These are phyloP conservation scores for Tolypocladium guangdongense DNA, from an alignment of 2,329 filamentous ascomycete genomes.

Conservation along the genomic window DNA sequence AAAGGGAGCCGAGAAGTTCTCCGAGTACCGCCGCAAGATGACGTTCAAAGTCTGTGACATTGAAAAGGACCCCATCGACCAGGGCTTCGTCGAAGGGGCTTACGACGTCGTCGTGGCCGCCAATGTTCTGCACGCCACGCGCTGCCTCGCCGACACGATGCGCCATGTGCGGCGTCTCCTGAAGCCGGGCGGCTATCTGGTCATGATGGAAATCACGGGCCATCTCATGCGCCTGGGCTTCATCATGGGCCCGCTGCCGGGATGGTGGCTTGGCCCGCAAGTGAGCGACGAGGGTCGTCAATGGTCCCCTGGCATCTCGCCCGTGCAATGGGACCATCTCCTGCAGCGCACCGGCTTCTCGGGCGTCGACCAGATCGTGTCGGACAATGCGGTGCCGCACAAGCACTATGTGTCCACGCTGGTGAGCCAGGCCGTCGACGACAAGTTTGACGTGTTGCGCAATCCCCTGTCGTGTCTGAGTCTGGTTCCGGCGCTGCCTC, in stretches of 20 bases:
- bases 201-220: conserved; percentile 4
- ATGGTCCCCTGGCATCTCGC: background rate
- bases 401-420: background rate
- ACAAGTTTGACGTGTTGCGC: background rate
- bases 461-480: background rate
- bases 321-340: conserved; percentile 1
- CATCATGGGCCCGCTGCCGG: background rate
- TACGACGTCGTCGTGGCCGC: background rate
- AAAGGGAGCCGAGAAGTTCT: background rate
- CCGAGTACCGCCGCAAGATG: background rate
- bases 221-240: conserved; percentile 1
- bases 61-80: background rate
- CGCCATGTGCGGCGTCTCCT: conserved; percentile 4
- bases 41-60: background rate
- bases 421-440: background rate
- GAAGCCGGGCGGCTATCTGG: conserved; percentile 4
- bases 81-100: background rate
- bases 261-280: background rate
- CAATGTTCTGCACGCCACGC: background rate
- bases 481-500: background rate
- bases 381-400: background rate
- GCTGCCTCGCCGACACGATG: background rate
- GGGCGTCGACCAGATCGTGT: conserved; percentile 1
- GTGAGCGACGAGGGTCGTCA: background rate
- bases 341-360: conserved; percentile 4